Conservation (phyloP, 23 red algal genomes). For the Gracilaria domingensis region DNA sequence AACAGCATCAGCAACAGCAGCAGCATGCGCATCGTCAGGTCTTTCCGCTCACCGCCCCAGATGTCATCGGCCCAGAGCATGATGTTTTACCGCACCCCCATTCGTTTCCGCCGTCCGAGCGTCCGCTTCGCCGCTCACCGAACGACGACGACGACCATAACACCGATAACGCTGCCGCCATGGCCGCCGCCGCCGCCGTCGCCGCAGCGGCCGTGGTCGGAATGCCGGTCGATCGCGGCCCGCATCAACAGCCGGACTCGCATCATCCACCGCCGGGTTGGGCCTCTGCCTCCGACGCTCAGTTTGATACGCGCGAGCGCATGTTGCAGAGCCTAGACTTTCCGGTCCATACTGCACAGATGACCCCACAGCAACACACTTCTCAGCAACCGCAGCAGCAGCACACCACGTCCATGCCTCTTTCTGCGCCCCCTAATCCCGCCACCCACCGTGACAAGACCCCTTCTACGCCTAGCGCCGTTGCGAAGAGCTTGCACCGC, state of each 20-base stretch:
- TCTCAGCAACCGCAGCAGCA: constrained; percentile 11
- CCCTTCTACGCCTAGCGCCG: background rate
- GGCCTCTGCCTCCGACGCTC: constrained; percentile 24
- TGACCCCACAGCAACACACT: background rate
- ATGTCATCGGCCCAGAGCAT: background rate
- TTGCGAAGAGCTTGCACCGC: background rate
- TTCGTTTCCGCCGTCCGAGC: background rate
- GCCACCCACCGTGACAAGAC: background rate
- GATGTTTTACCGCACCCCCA: background rate
- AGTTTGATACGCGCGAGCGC: constrained; percentile 17
- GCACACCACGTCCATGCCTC: background rate
- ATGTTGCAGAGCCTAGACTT: background rate
- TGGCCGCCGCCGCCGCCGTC: constrained; percentile 42
- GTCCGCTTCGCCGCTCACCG: constrained; percentile 2
- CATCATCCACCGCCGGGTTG: constrained; percentile 10
- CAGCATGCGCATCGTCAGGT: constrained; percentile 30
- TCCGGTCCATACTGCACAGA: background rate
- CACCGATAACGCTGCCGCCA: constrained; percentile 19
- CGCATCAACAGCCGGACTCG: background rate
- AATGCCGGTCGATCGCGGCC: constrained; percentile 9
- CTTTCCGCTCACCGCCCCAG: constrained; percentile 21
- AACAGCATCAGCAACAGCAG: constrained; percentile 9
- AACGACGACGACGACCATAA: constrained; percentile 5
- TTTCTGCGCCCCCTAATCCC: background rate
- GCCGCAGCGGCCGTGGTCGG: background rate